phyloP scores from a whole-genome alignment of 441 rosid genomes.

The Dalechampia spathulata region DNA sequence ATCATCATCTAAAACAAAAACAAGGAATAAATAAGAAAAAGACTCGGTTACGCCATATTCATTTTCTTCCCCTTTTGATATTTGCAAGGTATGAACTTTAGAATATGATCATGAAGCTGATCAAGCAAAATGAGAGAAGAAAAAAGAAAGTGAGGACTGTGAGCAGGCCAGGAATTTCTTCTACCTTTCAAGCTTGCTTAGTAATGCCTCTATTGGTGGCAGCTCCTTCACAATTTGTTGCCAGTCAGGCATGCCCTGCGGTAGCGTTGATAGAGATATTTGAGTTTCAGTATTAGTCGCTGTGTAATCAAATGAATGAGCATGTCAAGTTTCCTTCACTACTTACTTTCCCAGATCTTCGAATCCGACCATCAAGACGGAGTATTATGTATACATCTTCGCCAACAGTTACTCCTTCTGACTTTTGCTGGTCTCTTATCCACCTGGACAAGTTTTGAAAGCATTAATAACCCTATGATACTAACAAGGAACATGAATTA shows the following conservation, averaged over 20 bases:
- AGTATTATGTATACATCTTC: slow-evolving; percentile 81
- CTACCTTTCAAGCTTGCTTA: slow-evolving; percentile 84
- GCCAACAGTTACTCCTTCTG: slow-evolving; percentile 84
- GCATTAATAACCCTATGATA: slow-evolving; percentile 3
- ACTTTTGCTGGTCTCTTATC: slow-evolving; percentile 82
- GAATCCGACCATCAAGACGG: slow-evolving; percentile 92
- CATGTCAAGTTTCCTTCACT: too few species aligned
- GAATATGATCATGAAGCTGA: neutral
- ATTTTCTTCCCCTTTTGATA: neutral
- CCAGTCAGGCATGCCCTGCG: slow-evolving; percentile 96
- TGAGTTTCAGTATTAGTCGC: too few species aligned
- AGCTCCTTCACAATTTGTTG: slow-evolving; percentile 69
- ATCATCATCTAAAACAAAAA: neutral
- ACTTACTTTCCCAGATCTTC: slow-evolving; percentile 85
- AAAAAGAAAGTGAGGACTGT: too few species aligned
- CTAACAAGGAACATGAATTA: neutral
- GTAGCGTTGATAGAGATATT: neutral
- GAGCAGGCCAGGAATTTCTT: too few species aligned
- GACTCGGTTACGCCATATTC: too few species aligned
- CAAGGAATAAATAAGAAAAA: too few species aligned
- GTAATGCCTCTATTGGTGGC: slow-evolving; percentile 71
- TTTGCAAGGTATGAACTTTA: slow-evolving; percentile 3
- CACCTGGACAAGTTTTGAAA: slow-evolving; percentile 42
- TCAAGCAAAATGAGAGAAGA: too few species aligned
- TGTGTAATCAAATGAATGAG: too few species aligned